Conservation (phyloP, 257 asterid species). For the Vinca minor region DNA sequence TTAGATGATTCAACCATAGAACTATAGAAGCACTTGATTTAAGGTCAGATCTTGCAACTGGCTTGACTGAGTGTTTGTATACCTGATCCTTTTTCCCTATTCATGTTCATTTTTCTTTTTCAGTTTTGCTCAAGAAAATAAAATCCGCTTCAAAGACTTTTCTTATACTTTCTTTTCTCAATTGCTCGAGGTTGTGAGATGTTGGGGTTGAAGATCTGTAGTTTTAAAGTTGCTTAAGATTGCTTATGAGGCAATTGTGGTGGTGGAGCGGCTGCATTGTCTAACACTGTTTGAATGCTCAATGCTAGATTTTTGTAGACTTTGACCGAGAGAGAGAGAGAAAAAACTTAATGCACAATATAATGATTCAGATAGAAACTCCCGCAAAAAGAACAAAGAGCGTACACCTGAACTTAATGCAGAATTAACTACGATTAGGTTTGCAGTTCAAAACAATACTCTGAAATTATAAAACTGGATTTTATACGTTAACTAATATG, state of each 20-base stretch:
- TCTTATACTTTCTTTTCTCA: no score
- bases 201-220: not conserved
- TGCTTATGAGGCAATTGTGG: not conserved
- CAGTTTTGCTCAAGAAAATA: not conserved
- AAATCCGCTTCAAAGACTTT: not conserved
- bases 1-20: not conserved
- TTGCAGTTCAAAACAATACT: no score
- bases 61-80: not conserved
- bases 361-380: not conserved
- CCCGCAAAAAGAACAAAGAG: not conserved
- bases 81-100: not conserved
- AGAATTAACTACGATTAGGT: not conserved
- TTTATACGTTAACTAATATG: not conserved
- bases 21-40: not conserved
- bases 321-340: not conserved
- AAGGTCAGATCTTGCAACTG: not conserved
- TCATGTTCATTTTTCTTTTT: not conserved
- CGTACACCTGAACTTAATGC: not conserved
- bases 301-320: not conserved
- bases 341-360: not conserved
- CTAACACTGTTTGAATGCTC: not conserved
- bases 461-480: not conserved
- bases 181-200: not conserved
- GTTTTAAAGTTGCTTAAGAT: not conserved
- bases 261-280: not conserved